These are phyloP conservation scores for Hypericum perforatum DNA, from an alignment of 345 rosid genomes.

Conservation along the genomic window DNA sequence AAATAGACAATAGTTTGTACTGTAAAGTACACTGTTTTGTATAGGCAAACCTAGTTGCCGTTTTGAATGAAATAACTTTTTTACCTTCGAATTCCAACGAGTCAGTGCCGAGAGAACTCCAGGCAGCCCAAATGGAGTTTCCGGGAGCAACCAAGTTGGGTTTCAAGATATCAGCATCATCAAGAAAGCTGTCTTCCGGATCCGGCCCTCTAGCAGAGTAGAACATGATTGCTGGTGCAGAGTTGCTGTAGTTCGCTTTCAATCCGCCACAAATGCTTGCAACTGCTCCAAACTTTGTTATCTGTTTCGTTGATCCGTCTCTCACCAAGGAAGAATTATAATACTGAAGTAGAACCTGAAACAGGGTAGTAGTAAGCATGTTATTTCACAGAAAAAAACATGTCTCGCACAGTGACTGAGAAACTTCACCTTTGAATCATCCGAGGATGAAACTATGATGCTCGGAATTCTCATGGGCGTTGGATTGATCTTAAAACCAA, in stretches of 20 bases:
- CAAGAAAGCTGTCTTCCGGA: constrained; percentile 64
- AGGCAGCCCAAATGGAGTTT: constrained; percentile 87
- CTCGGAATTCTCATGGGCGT: constrained; percentile 77
- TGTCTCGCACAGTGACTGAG: too few relatives aligned
- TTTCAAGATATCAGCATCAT: constrained; percentile 74
- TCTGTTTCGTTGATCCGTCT: constrained; percentile 32
- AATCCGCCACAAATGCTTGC: constrained; percentile 78
- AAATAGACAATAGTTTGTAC: constrained; percentile 5
- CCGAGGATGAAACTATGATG: constrained; percentile 72
- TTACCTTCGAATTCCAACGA: constrained; percentile 83
- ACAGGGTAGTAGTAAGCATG: not conserved
- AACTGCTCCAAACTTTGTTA: constrained; percentile 53
- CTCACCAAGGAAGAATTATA: constrained; percentile 76
- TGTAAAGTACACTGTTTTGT: not conserved
- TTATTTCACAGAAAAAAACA: too few relatives aligned
- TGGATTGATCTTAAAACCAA: constrained; percentile 89
- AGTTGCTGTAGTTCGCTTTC: constrained; percentile 54
- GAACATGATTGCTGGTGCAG: constrained; percentile 82
- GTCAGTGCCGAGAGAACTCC: constrained; percentile 85
- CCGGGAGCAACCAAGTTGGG: constrained; percentile 95
- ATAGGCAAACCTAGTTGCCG: constrained; percentile 3
- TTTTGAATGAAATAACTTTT: not conserved
- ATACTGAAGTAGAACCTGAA: constrained; percentile 69
- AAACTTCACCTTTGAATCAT: constrained; percentile 68
- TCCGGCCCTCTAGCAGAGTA: constrained; percentile 98